These are phyloP conservation scores for Nigrospora osmanthi DNA, from an alignment of 2,329 filamentous ascomycete species.

Conservation along the genomic window DNA sequence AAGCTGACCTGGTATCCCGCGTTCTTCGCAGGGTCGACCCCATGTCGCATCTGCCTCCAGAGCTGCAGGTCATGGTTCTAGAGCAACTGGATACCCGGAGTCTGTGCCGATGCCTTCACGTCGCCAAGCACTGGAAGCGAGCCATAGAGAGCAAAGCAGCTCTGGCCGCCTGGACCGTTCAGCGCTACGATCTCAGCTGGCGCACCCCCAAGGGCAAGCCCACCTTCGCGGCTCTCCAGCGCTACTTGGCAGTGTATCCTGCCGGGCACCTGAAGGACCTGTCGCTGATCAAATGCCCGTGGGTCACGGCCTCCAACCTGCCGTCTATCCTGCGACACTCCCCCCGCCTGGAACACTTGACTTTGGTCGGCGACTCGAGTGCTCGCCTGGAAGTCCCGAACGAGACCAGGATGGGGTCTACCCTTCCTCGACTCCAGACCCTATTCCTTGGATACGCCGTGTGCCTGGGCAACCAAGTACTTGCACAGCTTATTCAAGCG, in stretches of 20 bases:
- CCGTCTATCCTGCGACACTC: no score
- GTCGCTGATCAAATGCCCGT: no score
- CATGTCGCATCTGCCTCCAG: slow-evolving; percentile 12
- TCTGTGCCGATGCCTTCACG: slow-evolving; percentile 8
- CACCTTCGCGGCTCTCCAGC: neutral
- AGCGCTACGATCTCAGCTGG: neutral
- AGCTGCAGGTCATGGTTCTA: slow-evolving; percentile 17
- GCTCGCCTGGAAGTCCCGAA: no score
- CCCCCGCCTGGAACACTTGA: no score
- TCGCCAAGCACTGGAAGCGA: slow-evolving; percentile 15
- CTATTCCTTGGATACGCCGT: slow-evolving; percentile 11
- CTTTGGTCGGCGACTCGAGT: no score
- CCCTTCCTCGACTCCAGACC: slow-evolving; percentile 6
- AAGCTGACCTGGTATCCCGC: neutral
- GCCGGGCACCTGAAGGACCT: neutral
- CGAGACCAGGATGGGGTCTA: no score
- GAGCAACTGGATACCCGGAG: no score
- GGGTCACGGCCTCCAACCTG: no score
- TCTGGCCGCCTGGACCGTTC: neutral
- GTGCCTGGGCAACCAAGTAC: neutral
- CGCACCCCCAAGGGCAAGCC: neutral
- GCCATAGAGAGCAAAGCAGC: neutral
- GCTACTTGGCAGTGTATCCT: neutral
- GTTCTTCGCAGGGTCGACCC: slow-evolving; percentile 1
- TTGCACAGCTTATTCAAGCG: slow-evolving; percentile 7